A percentile compares a stretch with the other conserved stretches of the same genome.
These are phyloP conservation scores for Boletellus dicymbophilus DNA, from an alignment of 1,284 basidiomycete species.

Conservation along the genomic window DNA sequence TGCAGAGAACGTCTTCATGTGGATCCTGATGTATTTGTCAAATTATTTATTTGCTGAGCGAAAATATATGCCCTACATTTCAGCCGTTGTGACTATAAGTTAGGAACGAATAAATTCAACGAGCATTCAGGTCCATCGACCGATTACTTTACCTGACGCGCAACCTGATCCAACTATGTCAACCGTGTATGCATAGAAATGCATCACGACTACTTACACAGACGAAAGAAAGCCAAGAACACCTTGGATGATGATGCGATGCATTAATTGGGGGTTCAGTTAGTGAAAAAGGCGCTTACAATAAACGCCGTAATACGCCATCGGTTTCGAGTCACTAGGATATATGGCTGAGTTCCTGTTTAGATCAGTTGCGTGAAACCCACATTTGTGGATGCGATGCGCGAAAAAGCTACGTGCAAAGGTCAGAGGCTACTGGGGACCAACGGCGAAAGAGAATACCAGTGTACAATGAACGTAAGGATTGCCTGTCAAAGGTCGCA, in stretches of 20 bases:
- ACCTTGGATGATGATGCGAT: conserved; percentile 19
- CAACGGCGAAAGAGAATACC: conserved; percentile 22
- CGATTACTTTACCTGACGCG: conserved; percentile 23
- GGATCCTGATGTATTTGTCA: conserved; percentile 25
- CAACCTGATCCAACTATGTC: conserved; percentile 21
- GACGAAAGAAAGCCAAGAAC: conserved; percentile 29
- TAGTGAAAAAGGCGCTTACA: conserved; percentile 12
- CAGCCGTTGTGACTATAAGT: conserved; percentile 35
- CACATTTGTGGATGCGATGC: conserved; percentile 33
- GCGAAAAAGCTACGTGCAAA: conserved; percentile 28
- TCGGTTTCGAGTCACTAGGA: conserved; percentile 25
- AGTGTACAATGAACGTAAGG: conserved; percentile 36
- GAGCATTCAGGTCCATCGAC: neutral
- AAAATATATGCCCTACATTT: conserved; percentile 36
- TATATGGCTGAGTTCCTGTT: neutral
- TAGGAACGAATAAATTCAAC: neutral
- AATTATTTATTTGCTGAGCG: neutral
- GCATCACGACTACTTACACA: conserved; percentile 35
- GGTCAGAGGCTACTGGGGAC: neutral
- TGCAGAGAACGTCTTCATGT: conserved; percentile 15
- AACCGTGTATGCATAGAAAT: neutral
- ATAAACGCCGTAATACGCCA: conserved; percentile 27
- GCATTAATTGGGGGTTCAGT: neutral
- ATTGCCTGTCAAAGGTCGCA: conserved; percentile 28
- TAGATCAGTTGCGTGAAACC: neutral